These are phyloP conservation scores for Borovskyia barvae DNA, from an alignment of 208 protist genomes.

Conservation along the genomic window DNA sequence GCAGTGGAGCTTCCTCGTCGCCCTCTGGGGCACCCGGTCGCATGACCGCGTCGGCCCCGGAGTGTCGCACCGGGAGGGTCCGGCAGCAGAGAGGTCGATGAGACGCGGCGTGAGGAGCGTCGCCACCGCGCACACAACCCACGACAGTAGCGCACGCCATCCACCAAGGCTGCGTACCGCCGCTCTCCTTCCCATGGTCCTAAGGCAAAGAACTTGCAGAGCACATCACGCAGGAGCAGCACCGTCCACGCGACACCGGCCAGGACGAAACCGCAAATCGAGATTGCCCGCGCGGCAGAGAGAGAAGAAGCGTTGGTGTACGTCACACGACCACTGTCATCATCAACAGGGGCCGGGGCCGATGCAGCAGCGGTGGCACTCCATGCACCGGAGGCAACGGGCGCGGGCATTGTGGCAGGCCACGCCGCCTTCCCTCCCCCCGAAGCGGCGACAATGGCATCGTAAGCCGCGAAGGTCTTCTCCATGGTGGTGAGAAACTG, in stretches of 20 bases:
- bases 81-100: too few species aligned
- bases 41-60: too few species aligned
- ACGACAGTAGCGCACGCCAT: not conserved
- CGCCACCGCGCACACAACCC: not conserved
- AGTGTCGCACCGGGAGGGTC: too few species aligned
- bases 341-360: not conserved
- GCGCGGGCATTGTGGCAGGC: not conserved
- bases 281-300: constrained; percentile 1
- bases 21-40: too few species aligned
- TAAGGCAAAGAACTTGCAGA: constrained; percentile 6
- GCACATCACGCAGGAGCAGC: constrained; percentile 19
- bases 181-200: constrained; percentile 5
- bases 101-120: too few species aligned
- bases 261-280: constrained; percentile 1
- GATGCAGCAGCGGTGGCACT: not conserved
- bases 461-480: constrained; percentile 2
- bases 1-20: too few species aligned
- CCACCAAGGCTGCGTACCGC: not conserved
- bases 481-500: constrained; percentile 28
- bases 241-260: constrained; percentile 17
- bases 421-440: too few species aligned
- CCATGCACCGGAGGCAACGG: not conserved
- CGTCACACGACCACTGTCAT: not conserved
- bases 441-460: not conserved
- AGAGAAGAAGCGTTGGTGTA: not conserved